A percentile compares a stretch with the other conserved stretches of the same genome.
Conservation (phyloP, 1,284 basidiomycete species). For the Cerrena zonata region DNA sequence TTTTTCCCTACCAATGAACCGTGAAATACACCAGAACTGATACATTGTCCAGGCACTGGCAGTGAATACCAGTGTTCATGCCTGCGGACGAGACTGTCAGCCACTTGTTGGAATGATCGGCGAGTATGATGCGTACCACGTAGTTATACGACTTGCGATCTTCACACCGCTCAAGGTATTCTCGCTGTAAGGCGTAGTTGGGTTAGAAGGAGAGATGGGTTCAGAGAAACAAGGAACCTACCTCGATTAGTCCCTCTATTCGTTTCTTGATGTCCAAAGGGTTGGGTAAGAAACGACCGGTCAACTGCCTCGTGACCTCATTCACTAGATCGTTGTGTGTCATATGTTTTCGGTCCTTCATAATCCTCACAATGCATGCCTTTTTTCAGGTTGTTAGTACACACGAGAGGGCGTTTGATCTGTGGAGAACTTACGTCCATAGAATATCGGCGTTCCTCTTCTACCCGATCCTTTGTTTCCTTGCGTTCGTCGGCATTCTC, state of each 20-base stretch:
- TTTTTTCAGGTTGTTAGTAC: constrained; percentile 29
- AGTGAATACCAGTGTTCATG: neutral
- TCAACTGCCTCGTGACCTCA: constrained; percentile 85
- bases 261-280: constrained; percentile 87
- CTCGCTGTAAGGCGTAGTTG: constrained; percentile 46
- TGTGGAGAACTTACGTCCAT: constrained; percentile 65
- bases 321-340: constrained; percentile 84
- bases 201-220: constrained; percentile 3
- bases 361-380: constrained; percentile 95
- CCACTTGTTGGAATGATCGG: neutral
- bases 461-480: constrained; percentile 87
- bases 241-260: constrained; percentile 92
- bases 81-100: neutral
- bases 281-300: constrained; percentile 81
- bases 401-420: neutral
- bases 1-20: too few relatives aligned
- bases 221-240: constrained; percentile 28
- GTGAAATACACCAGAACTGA: neutral
- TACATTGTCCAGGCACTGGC: neutral
- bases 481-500: constrained; percentile 84
- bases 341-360: constrained; percentile 94
- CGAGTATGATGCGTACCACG: constrained; percentile 37
- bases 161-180: constrained; percentile 74
- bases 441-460: constrained; percentile 87
- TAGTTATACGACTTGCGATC: constrained; percentile 82